These are phyloP conservation scores for Ophiostoma novo-ulmi DNA, from an alignment of 2,329 filamentous ascomycete species.

Conservation along the genomic window DNA sequence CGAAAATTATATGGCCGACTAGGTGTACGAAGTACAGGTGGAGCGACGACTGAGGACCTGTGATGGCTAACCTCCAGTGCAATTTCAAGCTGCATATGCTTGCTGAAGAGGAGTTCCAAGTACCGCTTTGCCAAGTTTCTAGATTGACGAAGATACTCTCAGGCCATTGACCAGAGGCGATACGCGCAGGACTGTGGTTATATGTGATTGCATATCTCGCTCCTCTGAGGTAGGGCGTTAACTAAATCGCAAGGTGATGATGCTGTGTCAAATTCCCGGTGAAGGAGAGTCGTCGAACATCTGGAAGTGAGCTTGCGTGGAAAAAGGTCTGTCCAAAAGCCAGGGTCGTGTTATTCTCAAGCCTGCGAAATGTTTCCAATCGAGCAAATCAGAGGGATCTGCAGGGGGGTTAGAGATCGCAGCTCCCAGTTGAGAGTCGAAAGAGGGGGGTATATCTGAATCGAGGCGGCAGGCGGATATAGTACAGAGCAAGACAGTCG, in stretches of 20 bases:
- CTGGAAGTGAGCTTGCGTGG: not conserved
- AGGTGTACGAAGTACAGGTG: not conserved
- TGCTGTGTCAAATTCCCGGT: not conserved
- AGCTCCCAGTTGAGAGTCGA: not conserved
- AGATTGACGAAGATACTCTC: not conserved
- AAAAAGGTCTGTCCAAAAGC: not conserved
- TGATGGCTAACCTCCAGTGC: not conserved
- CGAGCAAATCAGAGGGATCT: conserved; percentile 31
- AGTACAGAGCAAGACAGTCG: not conserved
- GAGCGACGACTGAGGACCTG: conserved; percentile 2
- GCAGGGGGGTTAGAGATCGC: conserved; percentile 28
- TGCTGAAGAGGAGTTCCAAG: conserved; percentile 1
- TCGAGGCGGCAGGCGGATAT: not conserved
- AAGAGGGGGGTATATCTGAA: not conserved
- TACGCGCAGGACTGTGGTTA: not conserved
- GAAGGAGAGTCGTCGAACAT: conserved; percentile 1
- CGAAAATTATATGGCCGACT: not conserved
- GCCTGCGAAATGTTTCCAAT: conserved; percentile 17
- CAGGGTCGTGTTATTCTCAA: conserved; percentile 16
- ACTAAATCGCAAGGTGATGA: not conserved
- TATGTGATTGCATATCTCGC: not conserved
- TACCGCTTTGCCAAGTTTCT: conserved; percentile 5
- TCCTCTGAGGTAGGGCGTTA: not conserved
- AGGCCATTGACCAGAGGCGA: not conserved
- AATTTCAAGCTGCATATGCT: conserved; percentile 13